Evolutionary conservation across 208 protist species (phyloP).

Genomic region (Trypanosoma rangeli): DNA sequence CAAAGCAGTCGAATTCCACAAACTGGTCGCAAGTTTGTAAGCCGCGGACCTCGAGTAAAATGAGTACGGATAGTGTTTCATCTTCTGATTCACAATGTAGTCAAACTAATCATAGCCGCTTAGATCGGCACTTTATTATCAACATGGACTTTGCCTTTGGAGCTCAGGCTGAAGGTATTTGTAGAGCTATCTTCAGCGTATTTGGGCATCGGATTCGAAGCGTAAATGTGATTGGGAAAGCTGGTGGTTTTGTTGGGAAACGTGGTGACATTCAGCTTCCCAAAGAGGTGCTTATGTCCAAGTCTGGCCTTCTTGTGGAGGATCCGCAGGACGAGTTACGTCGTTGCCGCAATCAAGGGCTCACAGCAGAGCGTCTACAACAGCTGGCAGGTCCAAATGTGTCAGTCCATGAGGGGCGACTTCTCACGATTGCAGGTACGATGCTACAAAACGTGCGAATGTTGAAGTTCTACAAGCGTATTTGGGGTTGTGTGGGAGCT

Average conservation of each 20-base stretch:
- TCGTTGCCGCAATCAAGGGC: slow-evolving; percentile 77
- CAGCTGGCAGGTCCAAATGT: slow-evolving; percentile 57
- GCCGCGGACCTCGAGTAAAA: background rate
- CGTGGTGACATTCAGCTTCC: slow-evolving; percentile 89
- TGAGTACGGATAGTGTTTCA: background rate
- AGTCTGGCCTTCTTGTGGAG: slow-evolving; percentile 81
- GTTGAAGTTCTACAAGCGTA: slow-evolving; percentile 79
- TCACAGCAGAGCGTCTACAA: slow-evolving; percentile 49
- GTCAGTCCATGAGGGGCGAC: slow-evolving; percentile 65
- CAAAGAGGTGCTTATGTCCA: slow-evolving; percentile 82
- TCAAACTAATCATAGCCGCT: slow-evolving; percentile 32
- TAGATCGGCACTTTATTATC: slow-evolving; percentile 78
- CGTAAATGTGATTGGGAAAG: slow-evolving; percentile 89
- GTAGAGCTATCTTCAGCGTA: slow-evolving; percentile 70
- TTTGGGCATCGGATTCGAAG: slow-evolving; percentile 84
- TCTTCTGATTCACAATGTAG: background rate
- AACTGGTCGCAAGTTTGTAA: background rate
- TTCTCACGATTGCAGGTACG: slow-evolving; percentile 83
- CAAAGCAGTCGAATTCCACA: background rate
- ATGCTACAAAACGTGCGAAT: slow-evolving; percentile 86
- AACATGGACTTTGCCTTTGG: slow-evolving; percentile 94
- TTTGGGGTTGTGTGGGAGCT: slow-evolving; percentile 81
- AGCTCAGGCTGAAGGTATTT: slow-evolving; percentile 85
- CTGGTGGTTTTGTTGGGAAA: slow-evolving; percentile 81
- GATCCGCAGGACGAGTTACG: slow-evolving; percentile 85